phyloP scores from a whole-genome alignment of 129 eudicot genomes.

The Glebionis coronaria region DNA sequence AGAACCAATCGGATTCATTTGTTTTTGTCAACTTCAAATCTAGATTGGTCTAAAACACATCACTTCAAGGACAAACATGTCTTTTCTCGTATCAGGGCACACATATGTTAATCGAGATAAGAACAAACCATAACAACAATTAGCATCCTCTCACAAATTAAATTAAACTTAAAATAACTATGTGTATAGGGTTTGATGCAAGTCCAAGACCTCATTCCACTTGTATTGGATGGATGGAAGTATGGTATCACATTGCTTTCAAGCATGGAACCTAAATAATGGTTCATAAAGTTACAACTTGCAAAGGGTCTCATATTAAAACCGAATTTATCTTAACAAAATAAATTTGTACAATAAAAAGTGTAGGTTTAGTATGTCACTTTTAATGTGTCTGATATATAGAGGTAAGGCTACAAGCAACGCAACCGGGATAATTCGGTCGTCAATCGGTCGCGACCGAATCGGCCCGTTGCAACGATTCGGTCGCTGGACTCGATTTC shows the following conservation, averaged over 20 bases:
- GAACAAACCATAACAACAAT: neutral
- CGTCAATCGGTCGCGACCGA: too few relatives aligned
- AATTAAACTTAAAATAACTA: neutral
- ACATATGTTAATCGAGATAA: slow-evolving; percentile 4
- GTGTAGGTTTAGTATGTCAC: too few relatives aligned
- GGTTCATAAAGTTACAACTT: slow-evolving; percentile 21
- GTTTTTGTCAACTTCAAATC: neutral
- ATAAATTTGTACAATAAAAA: too few relatives aligned
- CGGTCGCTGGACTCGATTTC: too few relatives aligned
- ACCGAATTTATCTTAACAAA: too few relatives aligned
- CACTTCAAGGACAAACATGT: slow-evolving; percentile 5
- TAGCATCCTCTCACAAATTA: neutral
- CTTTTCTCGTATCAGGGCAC: slow-evolving; percentile 8
- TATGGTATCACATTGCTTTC: slow-evolving; percentile 21
- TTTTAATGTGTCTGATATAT: too few relatives aligned
- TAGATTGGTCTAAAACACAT: slow-evolving; percentile 18
- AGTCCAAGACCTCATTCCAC: slow-evolving; percentile 28
- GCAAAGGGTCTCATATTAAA: neutral
- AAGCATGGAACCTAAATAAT: slow-evolving; percentile 21
- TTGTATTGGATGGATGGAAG: slow-evolving; percentile 10
- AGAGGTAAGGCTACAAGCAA: too few relatives aligned
- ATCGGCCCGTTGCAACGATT: too few relatives aligned
- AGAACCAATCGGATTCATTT: neutral
- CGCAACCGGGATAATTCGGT: too few relatives aligned
- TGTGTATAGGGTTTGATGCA: slow-evolving; percentile 22